Percentiles rank a stretch among this genome's conserved stretches.
These are phyloP conservation scores for Thermothelomyces thermophilus DNA, from an alignment of 2,329 filamentous ascomycete genomes.

Conservation along the genomic window DNA sequence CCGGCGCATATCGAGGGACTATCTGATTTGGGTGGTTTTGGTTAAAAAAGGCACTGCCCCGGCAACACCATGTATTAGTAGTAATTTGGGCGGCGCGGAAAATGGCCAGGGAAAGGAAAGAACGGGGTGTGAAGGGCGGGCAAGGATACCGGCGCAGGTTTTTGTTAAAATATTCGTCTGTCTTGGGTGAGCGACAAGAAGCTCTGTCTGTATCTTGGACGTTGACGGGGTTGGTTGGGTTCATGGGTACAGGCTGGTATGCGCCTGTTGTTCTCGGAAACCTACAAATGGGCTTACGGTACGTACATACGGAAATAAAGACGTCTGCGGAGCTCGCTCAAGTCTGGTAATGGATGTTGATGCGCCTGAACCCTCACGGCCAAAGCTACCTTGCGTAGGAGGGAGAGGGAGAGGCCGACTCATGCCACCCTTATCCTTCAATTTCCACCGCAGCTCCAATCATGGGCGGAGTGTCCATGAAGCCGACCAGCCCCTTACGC, in stretches of 20 bases:
- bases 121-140: background rate
- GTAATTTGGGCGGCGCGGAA: background rate
- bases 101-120: background rate
- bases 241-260: background rate
- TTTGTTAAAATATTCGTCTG: background rate
- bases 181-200: background rate
- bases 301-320: background rate
- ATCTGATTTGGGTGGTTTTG: background rate
- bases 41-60: background rate
- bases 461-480: no score
- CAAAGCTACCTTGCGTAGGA: no score
- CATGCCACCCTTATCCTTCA: no score
- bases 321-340: no score
- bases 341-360: no score
- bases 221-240: background rate
- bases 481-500: no score
- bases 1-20: background rate
- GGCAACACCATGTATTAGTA: background rate
- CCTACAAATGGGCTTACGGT: background rate
- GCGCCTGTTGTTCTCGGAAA: background rate
- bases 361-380: no score
- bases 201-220: background rate
- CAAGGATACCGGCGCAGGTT: background rate
- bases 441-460: no score
- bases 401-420: no score